Base-by-base conservation (phyloP, 345 rosid genomes). In the Pugionium dolabratum region DNA sequence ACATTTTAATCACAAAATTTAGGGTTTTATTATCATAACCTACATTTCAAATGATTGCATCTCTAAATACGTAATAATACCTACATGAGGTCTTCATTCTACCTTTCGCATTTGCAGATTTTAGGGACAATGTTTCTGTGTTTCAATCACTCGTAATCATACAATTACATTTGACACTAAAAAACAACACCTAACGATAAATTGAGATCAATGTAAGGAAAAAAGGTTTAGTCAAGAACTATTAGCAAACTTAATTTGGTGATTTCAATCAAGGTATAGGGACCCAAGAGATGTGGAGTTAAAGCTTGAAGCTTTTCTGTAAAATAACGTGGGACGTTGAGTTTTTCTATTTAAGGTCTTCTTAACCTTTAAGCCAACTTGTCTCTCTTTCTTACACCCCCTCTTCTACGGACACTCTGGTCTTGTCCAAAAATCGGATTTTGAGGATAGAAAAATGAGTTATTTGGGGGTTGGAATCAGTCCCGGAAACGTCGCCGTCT, bases 401-500 rank as follows among this genome's bases (percentile, higher is more conserved):
- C 18, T 18, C 18, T 18, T 48, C 59, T 33, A 32, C 66, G 43
- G 48, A 18, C 18, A 59, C 35, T 31, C 30, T 47, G 31, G 42
- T 48, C 36, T 34, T 51, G 53, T 59, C 52, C 67, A 18, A 34
- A 60, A 60, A 59, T 35, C 64, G 7, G 66, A 59, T 3, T 48
- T 44, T 9, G 29, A 30, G 30, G 27, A 34, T 68, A 45, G 18
- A 49, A 80, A 36, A 6, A 56, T 84, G 86, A 84, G 18, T 18
- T 18, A 18, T 18, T 18, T 18, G 18, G 18, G 18, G 18, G 18
- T 18, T 18, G 18, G 18, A 33, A 83, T 75, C 47, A 84, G 90
- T 77, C 86, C 96, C 8, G 84, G 86, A 49, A 80, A 78, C 18
- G 18, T 18, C 18, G 18, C 18, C 18, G 18, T 18, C 18, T 18